These are phyloP conservation scores for Wickerhamomyces xylosicus DNA, from an alignment of 805 yeast species.

Conservation along the genomic window DNA sequence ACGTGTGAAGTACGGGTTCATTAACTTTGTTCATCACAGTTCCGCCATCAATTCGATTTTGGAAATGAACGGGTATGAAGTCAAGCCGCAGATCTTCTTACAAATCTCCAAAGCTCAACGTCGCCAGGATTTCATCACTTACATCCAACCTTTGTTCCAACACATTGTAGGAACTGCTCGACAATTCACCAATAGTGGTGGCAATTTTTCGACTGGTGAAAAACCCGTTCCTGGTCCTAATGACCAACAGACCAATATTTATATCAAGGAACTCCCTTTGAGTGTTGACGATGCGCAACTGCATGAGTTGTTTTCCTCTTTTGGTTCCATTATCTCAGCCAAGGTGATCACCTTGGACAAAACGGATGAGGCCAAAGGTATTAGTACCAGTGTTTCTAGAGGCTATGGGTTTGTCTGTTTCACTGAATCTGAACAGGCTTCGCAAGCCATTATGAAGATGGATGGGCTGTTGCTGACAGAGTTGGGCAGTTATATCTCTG, in stretches of 20 bases:
- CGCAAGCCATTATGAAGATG: slow-evolving; percentile 54
- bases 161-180: background rate
- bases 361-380: too few relatives aligned
- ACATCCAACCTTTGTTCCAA: slow-evolving; percentile 1
- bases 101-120: slow-evolving; percentile 37
- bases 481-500: too few relatives aligned
- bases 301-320: slow-evolving; percentile 27
- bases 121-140: slow-evolving; percentile 21
- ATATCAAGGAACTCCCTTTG: slow-evolving; percentile 49
- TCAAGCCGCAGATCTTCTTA: slow-evolving; percentile 21
- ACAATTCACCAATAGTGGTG: background rate
- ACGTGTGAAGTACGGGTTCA: slow-evolving; percentile 32
- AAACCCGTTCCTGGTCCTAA: slow-evolving; percentile 33
- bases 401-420: slow-evolving; percentile 78
- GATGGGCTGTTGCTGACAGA: slow-evolving; percentile 34
- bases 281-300: slow-evolving; percentile 42
- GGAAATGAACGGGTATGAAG: slow-evolving; percentile 33
- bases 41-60: slow-evolving; percentile 37
- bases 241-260: slow-evolving; percentile 58
- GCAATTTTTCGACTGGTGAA: background rate
- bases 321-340: slow-evolving; percentile 41
- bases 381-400: slow-evolving; percentile 30
- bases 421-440: slow-evolving; percentile 49
- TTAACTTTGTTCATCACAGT: slow-evolving; percentile 36
- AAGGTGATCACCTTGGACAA: slow-evolving; percentile 34